Evolutionary conservation across 331 rosid species (phyloP), one percentile per base, ranked within the genome.

Genomic region (Rosa hybrid): DNA sequence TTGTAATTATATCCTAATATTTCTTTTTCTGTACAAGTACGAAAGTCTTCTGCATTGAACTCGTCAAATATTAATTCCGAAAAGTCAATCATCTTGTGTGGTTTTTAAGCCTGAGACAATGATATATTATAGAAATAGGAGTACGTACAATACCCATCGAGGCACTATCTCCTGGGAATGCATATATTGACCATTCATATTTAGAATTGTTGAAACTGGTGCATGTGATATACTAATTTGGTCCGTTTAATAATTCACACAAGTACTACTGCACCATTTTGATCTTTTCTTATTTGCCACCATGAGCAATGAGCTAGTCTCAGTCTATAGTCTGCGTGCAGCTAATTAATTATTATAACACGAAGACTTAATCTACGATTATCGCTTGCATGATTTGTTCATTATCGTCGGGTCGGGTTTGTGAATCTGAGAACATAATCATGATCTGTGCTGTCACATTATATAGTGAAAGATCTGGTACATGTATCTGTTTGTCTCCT

Each of bases 61-160:
- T 48, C 60, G 84, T 84, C 87, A 81, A 81, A 77, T 45, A 39
- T 5, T 14, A 20, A 44, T 4, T 56, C 21, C 2, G 6, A 67
- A 80, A 72, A 16, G 63, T 57, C 73, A 41, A 50, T 8, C 53
- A 57, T 76, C 74, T 54, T 46, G 63, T 25, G 79, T 56, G 67
- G 49, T 67, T 82, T 45, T 34, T n/a, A 46, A 72, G 45, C 39
- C 9, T 12, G 18, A 63, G 49, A 44, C 53, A 10, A 49, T 69
- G 44, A 50, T 60, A 14, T 67, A 49, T 12, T 44, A 18, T 57
- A 38, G 30, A 10, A 39, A 12, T 34, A 54, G 21, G 6, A 39
- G 25, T 56, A 20, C 34, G 39, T 46, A 45, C 51, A 6, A 38
- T 27, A 42, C 3, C 69, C 69, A 64, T 64, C 70, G 2, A 34